Evolutionary conservation across 139 green algal genomes (phyloP).

Genomic region (Limnomonas spitsbergensis): DNA sequence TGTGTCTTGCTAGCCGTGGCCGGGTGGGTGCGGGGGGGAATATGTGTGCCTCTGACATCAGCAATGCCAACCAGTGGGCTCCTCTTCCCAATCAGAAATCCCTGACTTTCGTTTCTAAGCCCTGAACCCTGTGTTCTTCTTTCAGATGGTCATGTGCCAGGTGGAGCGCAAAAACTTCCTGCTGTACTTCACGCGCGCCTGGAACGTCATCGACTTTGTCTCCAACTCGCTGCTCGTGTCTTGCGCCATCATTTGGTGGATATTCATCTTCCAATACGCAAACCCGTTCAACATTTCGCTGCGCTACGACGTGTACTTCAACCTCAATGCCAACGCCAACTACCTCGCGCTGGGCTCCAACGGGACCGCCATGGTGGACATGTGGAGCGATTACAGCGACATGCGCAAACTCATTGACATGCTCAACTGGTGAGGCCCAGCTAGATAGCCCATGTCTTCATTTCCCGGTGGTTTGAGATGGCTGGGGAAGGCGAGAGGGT

Average conservation of each 20-base stretch:
- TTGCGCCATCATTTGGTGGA: conserved; percentile 68
- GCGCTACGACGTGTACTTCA: conserved; percentile 66
- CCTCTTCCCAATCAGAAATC: too few relatives aligned
- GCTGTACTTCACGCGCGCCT: conserved; percentile 39
- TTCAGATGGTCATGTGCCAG: conserved; percentile 21
- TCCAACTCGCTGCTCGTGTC: conserved; percentile 66
- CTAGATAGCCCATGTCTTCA: not conserved
- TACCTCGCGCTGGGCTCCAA: conserved; percentile 55
- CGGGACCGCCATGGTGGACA: conserved; percentile 22
- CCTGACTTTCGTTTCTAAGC: too few relatives aligned
- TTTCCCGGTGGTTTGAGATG: too few relatives aligned
- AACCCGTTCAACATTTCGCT: conserved; percentile 58
- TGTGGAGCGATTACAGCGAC: not conserved
- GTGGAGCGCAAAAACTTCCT: conserved; percentile 35
- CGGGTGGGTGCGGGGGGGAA: too few relatives aligned
- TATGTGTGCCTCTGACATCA: too few relatives aligned
- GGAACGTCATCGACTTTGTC: conserved; percentile 70
- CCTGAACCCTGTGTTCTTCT: too few relatives aligned
- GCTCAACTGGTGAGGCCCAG: conserved; percentile 47
- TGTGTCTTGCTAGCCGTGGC: too few relatives aligned
- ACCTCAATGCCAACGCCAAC: conserved; percentile 53
- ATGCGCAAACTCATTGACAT: conserved; percentile 51
- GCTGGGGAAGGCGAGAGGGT: too few relatives aligned
- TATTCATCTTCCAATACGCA: conserved; percentile 49
- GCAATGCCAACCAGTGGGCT: too few relatives aligned